Percentiles rank a stretch among this genome's conserved stretches.
These are phyloP conservation scores for Blastobotrys proliferans DNA, from an alignment of 1,139 yeast species.

Conservation along the genomic window DNA sequence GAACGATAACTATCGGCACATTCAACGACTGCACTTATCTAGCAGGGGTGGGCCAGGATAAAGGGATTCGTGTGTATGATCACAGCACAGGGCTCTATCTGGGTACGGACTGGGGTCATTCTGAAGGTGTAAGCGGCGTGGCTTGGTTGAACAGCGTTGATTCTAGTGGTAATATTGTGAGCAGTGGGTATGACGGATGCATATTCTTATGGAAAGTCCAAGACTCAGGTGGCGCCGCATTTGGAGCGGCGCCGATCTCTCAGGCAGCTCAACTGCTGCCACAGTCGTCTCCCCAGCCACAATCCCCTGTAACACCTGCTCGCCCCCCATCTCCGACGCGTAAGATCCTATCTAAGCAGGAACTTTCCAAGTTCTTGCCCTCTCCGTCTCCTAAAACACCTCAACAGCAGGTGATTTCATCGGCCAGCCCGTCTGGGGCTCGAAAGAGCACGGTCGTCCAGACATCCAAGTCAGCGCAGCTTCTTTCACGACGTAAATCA, in stretches of 20 bases:
- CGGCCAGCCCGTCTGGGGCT: no score
- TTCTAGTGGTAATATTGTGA: conserved; percentile 22
- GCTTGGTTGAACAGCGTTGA: conserved; percentile 28
- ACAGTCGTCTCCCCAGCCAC: not conserved
- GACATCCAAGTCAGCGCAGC: not conserved
- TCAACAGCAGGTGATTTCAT: no score
- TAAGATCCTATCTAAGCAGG: conserved; percentile 26
- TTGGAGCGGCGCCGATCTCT: not conserved
- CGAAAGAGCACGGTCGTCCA: no score
- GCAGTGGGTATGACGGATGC: conserved; percentile 31
- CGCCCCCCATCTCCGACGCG: conserved; percentile 19
- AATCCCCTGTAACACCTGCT: not conserved
- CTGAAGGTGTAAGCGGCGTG: conserved; percentile 51
- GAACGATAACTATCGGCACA: conserved; percentile 24
- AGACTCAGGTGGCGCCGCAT: not conserved
- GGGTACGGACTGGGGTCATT: conserved; percentile 61
- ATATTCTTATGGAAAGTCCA: conserved; percentile 27
- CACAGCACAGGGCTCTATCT: conserved; percentile 45
- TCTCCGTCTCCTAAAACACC: no score
- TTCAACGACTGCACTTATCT: conserved; percentile 27
- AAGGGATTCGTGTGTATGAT: conserved; percentile 50
- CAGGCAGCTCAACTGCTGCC: not conserved
- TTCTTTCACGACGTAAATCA: conserved; percentile 1
- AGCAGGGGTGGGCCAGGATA: conserved; percentile 52
- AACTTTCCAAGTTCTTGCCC: conserved; percentile 22